A percentile compares a stretch with the other conserved stretches of the same genome.
phyloP scores from a whole-genome alignment of 2,329 filamentous ascomycete genomes.

The Sporothrix schenckii region DNA sequence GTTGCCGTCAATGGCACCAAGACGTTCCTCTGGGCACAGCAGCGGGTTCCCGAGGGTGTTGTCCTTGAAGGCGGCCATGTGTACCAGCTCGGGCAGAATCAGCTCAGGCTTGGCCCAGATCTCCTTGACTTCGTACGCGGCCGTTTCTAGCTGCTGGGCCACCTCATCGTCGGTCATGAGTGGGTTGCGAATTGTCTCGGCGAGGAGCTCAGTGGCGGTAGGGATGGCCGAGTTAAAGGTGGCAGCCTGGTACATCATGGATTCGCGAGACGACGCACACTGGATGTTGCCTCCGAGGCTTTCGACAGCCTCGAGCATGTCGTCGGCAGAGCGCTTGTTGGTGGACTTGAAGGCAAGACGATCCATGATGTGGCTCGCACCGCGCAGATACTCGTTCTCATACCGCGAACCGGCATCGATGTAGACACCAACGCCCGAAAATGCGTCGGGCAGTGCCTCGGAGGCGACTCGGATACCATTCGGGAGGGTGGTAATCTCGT shows the following conservation, averaged over 20 bases:
- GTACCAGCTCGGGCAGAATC: constrained; percentile 91
- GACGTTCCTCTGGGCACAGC: constrained; percentile 82
- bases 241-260: constrained; percentile 97
- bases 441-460: constrained; percentile 90
- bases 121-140: constrained; percentile 92
- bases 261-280: constrained; percentile 92
- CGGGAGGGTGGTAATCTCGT: constrained; percentile 81
- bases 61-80: constrained; percentile 92
- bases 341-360: constrained; percentile 93
- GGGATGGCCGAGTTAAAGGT: constrained; percentile 95
- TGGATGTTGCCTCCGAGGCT: constrained; percentile 93
- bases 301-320: constrained; percentile 87
- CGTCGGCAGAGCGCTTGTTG: constrained; percentile 68
- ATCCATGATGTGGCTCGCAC: constrained; percentile 95
- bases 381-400: constrained; percentile 81
- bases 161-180: constrained; percentile 85
- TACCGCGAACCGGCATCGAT: constrained; percentile 94
- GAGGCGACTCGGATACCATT: constrained; percentile 96
- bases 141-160: constrained; percentile 81
- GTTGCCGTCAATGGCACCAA: constrained; percentile 71
- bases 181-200: constrained; percentile 90
- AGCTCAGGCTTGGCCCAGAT: constrained; percentile 98
- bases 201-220: constrained; percentile 77
- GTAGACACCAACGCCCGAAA: constrained; percentile 93
- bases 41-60: constrained; percentile 95